Evolutionary conservation across 164 flowering plant species (phyloP).

Genomic region (Nymphaea thermarum): DNA sequence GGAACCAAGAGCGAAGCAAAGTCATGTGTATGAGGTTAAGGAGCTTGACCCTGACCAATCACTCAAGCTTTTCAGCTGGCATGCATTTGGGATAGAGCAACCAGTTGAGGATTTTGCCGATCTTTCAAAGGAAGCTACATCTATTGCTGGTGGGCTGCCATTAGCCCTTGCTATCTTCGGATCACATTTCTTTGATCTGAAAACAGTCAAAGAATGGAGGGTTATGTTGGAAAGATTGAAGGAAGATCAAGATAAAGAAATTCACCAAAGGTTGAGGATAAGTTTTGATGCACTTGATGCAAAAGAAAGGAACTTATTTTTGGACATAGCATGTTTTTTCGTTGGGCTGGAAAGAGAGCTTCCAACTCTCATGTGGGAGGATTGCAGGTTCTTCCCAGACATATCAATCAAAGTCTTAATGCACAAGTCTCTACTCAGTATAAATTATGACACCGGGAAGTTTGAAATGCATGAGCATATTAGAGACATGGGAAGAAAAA

Average conservation of each 20-base stretch:
- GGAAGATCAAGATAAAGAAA: background rate
- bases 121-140: background rate
- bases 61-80: background rate
- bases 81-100: background rate
- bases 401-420: background rate
- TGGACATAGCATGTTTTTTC: conserved; percentile 15
- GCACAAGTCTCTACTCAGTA: background rate
- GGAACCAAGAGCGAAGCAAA: background rate
- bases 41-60: background rate
- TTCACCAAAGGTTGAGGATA: conserved; percentile 7
- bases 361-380: conserved; percentile 3
- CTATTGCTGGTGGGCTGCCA: background rate
- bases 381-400: background rate
- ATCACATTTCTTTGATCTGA: background rate
- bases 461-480: background rate
- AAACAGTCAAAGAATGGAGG: background rate
- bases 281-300: conserved; percentile 9
- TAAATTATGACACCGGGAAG: background rate
- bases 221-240: background rate
- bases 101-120: background rate
- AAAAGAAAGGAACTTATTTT: conserved; percentile 3
- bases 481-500: background rate
- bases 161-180: background rate
- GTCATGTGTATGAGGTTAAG: background rate
- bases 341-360: conserved; percentile 1